Percentiles rank a stretch among this genome's conserved stretches.
Conservation (phyloP, 306 rosid species). For the Vigna nakashimae region DNA sequence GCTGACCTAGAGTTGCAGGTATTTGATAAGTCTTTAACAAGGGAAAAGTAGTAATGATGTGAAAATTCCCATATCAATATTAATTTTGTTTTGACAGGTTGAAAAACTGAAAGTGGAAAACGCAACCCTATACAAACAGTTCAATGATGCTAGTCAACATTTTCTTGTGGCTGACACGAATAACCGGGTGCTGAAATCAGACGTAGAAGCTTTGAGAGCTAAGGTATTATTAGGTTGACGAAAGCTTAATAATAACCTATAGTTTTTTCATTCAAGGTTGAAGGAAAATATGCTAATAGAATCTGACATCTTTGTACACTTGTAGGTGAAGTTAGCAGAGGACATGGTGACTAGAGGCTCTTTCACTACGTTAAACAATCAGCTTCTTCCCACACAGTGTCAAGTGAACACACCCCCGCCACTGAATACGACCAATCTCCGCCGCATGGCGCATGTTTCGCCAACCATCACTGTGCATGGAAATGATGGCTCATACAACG, state of each 20-base stretch:
- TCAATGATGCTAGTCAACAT: slow-evolving; percentile 69
- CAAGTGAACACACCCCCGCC: slow-evolving; percentile 61
- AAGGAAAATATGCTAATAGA: not conserved
- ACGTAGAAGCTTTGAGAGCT: slow-evolving; percentile 94
- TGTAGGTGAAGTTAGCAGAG: slow-evolving; percentile 93
- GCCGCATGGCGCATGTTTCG: slow-evolving; percentile 58
- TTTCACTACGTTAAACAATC: slow-evolving; percentile 61
- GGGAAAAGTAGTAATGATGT: not conserved
- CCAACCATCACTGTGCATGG: slow-evolving; percentile 67
- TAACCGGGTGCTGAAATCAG: slow-evolving; percentile 81
- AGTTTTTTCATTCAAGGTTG: not conserved
- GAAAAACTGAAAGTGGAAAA: slow-evolving; percentile 73
- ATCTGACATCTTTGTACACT: not conserved
- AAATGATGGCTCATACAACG: slow-evolving; percentile 56
- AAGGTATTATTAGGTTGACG: slow-evolving; percentile 56
- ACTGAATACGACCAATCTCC: slow-evolving; percentile 40
- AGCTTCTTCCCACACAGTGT: slow-evolving; percentile 64
- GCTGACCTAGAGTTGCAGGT: slow-evolving; percentile 79
- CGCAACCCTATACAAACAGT: slow-evolving; percentile 63
- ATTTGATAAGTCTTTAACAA: slow-evolving; percentile 1
- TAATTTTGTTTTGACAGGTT: slow-evolving; percentile 54
- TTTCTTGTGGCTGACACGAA: slow-evolving; percentile 75
- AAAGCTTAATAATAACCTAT: not conserved
- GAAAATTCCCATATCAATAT: not conserved
- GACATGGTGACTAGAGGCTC: slow-evolving; percentile 86